Percentiles rank a stretch among this genome's conserved stretches.
These are phyloP conservation scores for Beta lomatogona DNA, from an alignment of 179 eudicot species.

Conservation along the genomic window DNA sequence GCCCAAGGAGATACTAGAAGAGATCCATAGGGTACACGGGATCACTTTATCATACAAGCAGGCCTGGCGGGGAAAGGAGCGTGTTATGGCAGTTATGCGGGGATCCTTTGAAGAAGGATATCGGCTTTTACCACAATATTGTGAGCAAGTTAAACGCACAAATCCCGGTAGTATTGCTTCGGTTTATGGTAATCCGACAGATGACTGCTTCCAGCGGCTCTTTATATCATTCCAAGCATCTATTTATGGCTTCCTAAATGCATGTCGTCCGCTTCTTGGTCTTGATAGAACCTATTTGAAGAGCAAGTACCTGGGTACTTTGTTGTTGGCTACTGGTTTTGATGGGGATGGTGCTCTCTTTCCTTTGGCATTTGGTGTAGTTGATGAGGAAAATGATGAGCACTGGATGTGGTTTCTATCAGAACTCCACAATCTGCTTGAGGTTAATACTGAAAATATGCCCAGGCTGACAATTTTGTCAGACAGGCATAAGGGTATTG, in stretches of 20 bases:
- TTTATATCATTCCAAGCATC: constrained; percentile 83
- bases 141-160: constrained; percentile 73
- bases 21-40: constrained; percentile 79
- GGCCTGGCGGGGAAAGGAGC: constrained; percentile 97
- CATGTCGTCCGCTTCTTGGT: constrained; percentile 82
- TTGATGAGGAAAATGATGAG: constrained; percentile 82
- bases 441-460: constrained; percentile 85
- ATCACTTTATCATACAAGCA: constrained; percentile 93
- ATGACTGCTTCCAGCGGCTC: constrained; percentile 79
- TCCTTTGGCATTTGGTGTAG: constrained; percentile 86
- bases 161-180: constrained; percentile 91
- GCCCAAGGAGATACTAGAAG: constrained; percentile 90
- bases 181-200: constrained; percentile 66
- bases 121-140: constrained; percentile 73
- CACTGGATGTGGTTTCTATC: constrained; percentile 99
- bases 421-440: constrained; percentile 78
- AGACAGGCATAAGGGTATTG: constrained; percentile 74
- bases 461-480: constrained; percentile 90
- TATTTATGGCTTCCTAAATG: constrained; percentile 81
- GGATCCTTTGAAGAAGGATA: constrained; percentile 96
- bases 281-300: constrained; percentile 71
- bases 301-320: constrained; percentile 81
- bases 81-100: constrained; percentile 90
- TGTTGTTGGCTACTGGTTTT: constrained; percentile 80
- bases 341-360: constrained; percentile 83